Evolutionary conservation across 768 basidiomycete genomes (phyloP), one percentile per base, ranked within the genome.

Genomic region (Cyathus striatus): DNA sequence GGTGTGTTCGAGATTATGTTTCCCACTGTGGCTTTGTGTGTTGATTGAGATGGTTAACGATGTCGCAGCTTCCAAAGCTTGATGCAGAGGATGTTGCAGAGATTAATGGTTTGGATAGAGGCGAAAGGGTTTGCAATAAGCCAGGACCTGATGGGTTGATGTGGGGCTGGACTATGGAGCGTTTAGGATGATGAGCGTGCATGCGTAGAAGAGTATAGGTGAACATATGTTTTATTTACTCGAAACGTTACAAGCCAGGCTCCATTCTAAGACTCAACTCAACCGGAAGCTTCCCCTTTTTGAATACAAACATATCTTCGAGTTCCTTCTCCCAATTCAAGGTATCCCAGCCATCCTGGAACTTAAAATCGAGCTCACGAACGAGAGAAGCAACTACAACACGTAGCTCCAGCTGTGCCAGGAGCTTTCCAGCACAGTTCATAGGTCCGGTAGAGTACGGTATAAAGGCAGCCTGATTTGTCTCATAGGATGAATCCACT

Each of bases 301-400:
- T 43, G 40, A 52, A 22, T 6, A 46, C 42, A 18, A 49, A 43
- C 26, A 36, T 48, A 47, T 52, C 51, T 23, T 20, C 40, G 26
- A 52, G 26, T 14, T 37, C 22, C 5, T 38, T 32, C 34, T 47
- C 43, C 51, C 48, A 49, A 16, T 23, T 33, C n/a, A 12, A 36
- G 3, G 45, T 22, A 25, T 52, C 45, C 26, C 44, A 52, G 3
- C 21, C 44, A 10, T 49, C 48, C 23, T 42, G 23, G 18, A 52
- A 46, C 2, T 23, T 36, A 21, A 52, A 35, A 17, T 52, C 48
- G 14, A 49, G 47, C 23, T 39, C 38, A 4, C 40, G 38, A 6
- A 47, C 20, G 2, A 49, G 36, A 23, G 45, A 16, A 6, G 40
- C 43, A 6, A 43, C 41, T 7, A 49, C 37, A 23, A 49, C 9